A percentile compares a stretch with the other conserved stretches of the same genome.
Conservation (phyloP, 164 flowering plant species). For the Tetracentron sinense region DNA sequence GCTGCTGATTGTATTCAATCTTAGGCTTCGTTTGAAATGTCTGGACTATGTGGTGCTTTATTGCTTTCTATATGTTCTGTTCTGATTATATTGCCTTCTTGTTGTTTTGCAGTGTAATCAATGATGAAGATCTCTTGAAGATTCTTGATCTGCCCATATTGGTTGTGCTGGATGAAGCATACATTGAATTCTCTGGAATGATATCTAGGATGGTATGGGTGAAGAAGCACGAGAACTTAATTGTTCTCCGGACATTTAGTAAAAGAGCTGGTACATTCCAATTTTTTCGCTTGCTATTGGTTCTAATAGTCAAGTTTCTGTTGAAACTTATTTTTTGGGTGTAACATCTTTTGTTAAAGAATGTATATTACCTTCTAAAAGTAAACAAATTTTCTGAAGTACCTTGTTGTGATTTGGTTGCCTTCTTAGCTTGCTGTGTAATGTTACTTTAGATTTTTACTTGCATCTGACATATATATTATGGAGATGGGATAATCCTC, state of each 20-base stretch:
- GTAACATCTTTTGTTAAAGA: too few species aligned
- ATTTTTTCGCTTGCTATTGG: constrained; percentile 1
- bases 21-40: too few species aligned
- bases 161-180: constrained; percentile 98
- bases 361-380: too few species aligned
- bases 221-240: constrained; percentile 81
- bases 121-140: constrained; percentile 67
- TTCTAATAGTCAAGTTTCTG: not conserved
- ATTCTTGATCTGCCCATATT: constrained; percentile 79
- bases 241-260: constrained; percentile 96
- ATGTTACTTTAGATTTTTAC: too few species aligned
- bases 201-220: constrained; percentile 92
- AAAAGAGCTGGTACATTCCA: constrained; percentile 82
- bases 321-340: not conserved
- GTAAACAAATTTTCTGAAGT: too few species aligned
- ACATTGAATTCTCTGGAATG: constrained; percentile 84
- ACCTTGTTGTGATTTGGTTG: too few species aligned
- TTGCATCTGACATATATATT: too few species aligned
- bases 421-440: too few species aligned
- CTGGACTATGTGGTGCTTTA: too few species aligned
- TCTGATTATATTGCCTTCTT: not conserved
- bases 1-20: too few species aligned
- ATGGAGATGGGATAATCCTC: too few species aligned
- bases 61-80: not conserved
- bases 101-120: constrained; percentile 58